These are phyloP conservation scores for Aspergillus cejpii DNA, from an alignment of 2,329 filamentous ascomycete species.

Conservation along the genomic window DNA sequence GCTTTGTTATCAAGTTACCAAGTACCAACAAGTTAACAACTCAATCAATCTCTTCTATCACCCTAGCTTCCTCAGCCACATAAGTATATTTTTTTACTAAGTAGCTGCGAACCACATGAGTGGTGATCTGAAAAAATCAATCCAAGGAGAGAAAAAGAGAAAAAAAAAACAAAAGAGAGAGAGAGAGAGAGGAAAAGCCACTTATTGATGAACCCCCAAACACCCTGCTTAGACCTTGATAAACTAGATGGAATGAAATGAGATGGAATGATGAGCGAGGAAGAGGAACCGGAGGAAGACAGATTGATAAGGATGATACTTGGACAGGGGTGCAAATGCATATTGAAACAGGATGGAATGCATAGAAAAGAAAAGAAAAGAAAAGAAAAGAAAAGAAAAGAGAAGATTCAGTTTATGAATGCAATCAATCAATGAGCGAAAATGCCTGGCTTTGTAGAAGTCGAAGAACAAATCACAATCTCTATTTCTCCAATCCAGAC, in stretches of 20 bases:
- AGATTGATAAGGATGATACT: neutral
- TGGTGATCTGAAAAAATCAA: no score
- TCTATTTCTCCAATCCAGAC: conserved; percentile 10
- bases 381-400: no score
- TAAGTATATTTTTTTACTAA: no score
- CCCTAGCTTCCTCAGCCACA: no score
- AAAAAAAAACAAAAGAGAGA: neutral
- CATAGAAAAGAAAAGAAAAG: no score
- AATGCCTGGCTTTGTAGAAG: neutral
- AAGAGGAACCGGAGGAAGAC: no score
- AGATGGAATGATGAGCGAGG: conserved; percentile 22
- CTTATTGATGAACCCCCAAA: conserved; percentile 11
- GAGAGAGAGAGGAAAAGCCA: conserved; percentile 11
- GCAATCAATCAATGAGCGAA: no score
- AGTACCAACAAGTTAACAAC: no score
- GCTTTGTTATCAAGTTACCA: no score
- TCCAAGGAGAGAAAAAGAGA: neutral
- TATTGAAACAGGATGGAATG: neutral
- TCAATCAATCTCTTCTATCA: no score
- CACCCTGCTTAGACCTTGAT: conserved; percentile 18
- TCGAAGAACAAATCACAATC: conserved; percentile 7
- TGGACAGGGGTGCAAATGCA: neutral
- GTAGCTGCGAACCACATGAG: no score
- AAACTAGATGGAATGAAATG: conserved; percentile 7
- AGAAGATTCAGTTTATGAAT: no score